Conservation (phyloP, 2,329 filamentous ascomycete genomes). For the Lecanicillium sp. region DNA sequence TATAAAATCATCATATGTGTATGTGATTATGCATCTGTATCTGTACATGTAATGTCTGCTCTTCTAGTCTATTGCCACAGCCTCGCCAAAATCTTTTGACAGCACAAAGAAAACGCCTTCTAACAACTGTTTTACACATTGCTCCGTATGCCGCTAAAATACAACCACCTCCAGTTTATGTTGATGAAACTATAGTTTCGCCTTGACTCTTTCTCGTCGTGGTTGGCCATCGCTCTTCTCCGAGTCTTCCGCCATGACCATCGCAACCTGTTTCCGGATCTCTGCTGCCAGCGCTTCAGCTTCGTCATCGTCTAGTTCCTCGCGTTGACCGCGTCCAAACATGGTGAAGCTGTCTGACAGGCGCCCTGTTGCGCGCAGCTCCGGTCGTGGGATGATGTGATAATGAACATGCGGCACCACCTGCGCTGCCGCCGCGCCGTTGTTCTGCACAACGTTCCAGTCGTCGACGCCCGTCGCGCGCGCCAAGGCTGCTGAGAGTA, state of each 20-base stretch:
- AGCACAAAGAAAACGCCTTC: too few species aligned
- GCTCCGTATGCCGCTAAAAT: too few species aligned
- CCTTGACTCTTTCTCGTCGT: constrained; percentile 13
- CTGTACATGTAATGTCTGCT: not conserved
- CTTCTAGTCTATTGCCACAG: too few species aligned
- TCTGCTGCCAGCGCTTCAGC: constrained; percentile 50
- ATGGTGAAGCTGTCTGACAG: constrained; percentile 66
- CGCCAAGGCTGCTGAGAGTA: constrained; percentile 65
- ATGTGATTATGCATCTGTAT: not conserved
- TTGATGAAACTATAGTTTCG: constrained; percentile 31
- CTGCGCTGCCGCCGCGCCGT: constrained; percentile 81
- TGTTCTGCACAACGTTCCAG: constrained; percentile 98
- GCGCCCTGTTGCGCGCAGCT: constrained; percentile 46
- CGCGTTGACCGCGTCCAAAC: constrained; percentile 68
- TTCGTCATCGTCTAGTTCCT: constrained; percentile 72
- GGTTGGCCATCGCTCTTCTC: constrained; percentile 8
- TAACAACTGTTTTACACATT: too few species aligned
- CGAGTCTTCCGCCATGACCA: constrained; percentile 36
- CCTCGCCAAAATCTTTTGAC: too few species aligned
- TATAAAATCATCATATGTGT: not conserved
- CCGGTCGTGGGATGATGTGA: constrained; percentile 82
- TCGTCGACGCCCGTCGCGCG: constrained; percentile 64
- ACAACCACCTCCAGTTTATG: too few species aligned
- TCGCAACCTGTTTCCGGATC: constrained; percentile 41
- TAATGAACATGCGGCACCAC: constrained; percentile 93